These are phyloP conservation scores for Sporothrix dimorphospora DNA, from an alignment of 2,329 filamentous ascomycete species.

Conservation along the genomic window DNA sequence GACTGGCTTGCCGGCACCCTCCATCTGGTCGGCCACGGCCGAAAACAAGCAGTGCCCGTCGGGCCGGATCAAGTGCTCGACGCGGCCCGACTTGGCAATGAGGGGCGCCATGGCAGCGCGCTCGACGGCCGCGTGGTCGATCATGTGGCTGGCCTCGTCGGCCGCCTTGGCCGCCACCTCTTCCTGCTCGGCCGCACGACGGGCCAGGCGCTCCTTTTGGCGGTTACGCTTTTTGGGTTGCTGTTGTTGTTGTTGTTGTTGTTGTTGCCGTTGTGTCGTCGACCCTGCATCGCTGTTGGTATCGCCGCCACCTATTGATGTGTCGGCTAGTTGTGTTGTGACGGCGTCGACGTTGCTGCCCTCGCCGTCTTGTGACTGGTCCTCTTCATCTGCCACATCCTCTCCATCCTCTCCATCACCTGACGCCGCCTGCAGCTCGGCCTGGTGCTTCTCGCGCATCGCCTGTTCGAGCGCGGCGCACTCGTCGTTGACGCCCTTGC, in stretches of 20 bases:
- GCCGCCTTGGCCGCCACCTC: conserved; percentile 69
- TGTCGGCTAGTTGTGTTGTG: conserved; percentile 24
- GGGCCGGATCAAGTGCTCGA: conserved; percentile 78
- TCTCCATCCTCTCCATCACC: conserved; percentile 33
- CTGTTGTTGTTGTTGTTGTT: conserved; percentile 29
- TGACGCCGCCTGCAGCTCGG: conserved; percentile 55
- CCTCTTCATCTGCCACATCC: conserved; percentile 34
- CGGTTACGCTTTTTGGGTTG: conserved; percentile 76
- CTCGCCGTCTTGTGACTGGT: not conserved
- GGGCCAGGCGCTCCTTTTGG: conserved; percentile 87
- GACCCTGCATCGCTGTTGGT: conserved; percentile 31
- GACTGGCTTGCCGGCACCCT: conserved; percentile 51
- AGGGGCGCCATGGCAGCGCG: conserved; percentile 68
- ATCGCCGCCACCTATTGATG: conserved; percentile 33
- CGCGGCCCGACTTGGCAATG: conserved; percentile 66
- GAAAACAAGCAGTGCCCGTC: conserved; percentile 97
- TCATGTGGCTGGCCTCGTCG: conserved; percentile 73
- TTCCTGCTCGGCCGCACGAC: conserved; percentile 83
- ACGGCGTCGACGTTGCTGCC: conserved; percentile 24
- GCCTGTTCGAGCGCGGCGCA: conserved; percentile 71
- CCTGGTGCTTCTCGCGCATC: conserved; percentile 67
- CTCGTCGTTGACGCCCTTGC: conserved; percentile 74
- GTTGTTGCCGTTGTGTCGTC: not conserved
- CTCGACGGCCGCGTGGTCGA: conserved; percentile 73
- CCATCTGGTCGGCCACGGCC: conserved; percentile 83